These are phyloP conservation scores for Vinca minor DNA, from an alignment of 257 asterid genomes.

Conservation along the genomic window DNA sequence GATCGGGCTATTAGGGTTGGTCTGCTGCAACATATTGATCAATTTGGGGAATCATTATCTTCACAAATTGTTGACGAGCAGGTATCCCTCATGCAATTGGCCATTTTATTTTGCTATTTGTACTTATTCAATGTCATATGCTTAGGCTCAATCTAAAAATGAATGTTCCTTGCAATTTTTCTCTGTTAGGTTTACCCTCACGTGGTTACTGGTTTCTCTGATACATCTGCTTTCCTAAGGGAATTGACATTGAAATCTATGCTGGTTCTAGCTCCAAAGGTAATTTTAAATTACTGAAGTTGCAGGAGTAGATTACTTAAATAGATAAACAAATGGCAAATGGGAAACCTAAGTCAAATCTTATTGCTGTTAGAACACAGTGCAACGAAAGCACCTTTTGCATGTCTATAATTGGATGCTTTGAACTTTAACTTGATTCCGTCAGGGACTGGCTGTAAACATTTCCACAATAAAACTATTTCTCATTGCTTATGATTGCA, in stretches of 20 bases:
- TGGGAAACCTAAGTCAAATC: background rate
- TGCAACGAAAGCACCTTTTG: background rate
- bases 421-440: background rate
- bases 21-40: slow-evolving; percentile 91
- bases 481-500: too few relatives aligned
- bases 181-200: slow-evolving; percentile 76
- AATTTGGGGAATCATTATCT: slow-evolving; percentile 81
- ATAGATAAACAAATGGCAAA: background rate
- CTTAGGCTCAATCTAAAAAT: background rate
- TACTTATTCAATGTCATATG: slow-evolving; percentile 5
- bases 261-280: slow-evolving; percentile 99
- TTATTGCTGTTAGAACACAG: background rate
- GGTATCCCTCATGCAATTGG: slow-evolving; percentile 36
- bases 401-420: too few relatives aligned
- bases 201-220: slow-evolving; percentile 89
- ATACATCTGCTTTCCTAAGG: slow-evolving; percentile 90
- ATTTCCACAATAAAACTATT: background rate
- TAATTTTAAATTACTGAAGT: slow-evolving; percentile 7
- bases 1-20: slow-evolving; percentile 87
- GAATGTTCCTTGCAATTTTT: background rate
- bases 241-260: slow-evolving; percentile 92
- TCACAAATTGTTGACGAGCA: slow-evolving; percentile 87
- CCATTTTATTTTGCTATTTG: slow-evolving; percentile 9
- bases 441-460: background rate
- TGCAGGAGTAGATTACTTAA: background rate